Percentiles rank a stretch among this genome's conserved stretches.
Evolutionary conservation across 2,329 filamentous ascomycete species (phyloP).

Genomic region (Cylindrodendrum hubeiense): DNA sequence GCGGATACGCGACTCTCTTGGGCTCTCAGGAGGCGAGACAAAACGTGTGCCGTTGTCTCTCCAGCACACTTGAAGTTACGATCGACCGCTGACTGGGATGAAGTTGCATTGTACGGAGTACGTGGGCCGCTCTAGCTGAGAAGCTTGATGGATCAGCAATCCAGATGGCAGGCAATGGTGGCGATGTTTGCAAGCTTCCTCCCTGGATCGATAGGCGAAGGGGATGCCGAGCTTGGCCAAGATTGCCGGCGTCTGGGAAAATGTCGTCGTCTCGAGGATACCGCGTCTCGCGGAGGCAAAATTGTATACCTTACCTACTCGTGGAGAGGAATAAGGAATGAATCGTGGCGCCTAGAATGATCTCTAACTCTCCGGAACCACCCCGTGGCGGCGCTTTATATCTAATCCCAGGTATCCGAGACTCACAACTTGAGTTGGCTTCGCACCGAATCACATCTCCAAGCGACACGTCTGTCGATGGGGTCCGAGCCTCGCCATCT

Average conservation of each 20-base stretch:
- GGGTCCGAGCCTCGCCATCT: constrained; percentile 31
- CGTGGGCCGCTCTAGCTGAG: constrained; percentile 17
- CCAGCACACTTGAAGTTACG: constrained; percentile 40
- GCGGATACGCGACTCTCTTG: constrained; percentile 1
- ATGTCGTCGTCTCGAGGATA: constrained; percentile 29
- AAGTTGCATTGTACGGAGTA: constrained; percentile 27
- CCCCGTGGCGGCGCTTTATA: constrained; percentile 41
- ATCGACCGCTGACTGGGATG: constrained; percentile 38
- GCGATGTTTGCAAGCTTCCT: constrained; percentile 14
- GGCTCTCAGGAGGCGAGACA: constrained; percentile 14
- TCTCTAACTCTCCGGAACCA: constrained; percentile 32
- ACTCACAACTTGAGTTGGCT: constrained; percentile 34
- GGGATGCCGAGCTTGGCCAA: constrained; percentile 6
- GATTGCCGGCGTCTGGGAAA: constrained; percentile 7
- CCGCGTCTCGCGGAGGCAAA: constrained; percentile 26
- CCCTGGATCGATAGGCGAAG: constrained; percentile 8
- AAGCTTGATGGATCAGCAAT: constrained; percentile 33
- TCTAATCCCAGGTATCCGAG: constrained; percentile 39
- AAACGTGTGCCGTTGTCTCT: constrained; percentile 24
- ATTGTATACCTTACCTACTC: constrained; percentile 32
- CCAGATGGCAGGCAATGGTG: constrained; percentile 10
- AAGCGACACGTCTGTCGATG: constrained; percentile 44
- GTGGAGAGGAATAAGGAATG: constrained; percentile 28
- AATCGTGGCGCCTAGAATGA: constrained; percentile 32
- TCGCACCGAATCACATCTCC: constrained; percentile 35